These are phyloP conservation scores for Balakata baccata DNA, from an alignment of 345 rosid species.

Conservation along the genomic window DNA sequence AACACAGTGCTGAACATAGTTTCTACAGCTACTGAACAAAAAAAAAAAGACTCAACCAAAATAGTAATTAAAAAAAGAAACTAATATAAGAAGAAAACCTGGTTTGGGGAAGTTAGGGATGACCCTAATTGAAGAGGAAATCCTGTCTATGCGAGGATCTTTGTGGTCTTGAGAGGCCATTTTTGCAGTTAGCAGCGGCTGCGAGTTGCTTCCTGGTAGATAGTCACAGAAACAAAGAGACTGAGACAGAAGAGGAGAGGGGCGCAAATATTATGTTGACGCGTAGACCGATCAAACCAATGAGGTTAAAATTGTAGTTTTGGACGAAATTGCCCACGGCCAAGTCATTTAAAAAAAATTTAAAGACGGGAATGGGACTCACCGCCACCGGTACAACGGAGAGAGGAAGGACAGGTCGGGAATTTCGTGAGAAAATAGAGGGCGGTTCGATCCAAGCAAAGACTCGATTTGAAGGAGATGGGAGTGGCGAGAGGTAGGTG, in stretches of 20 bases:
- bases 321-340: conserved; percentile 31
- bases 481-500: neutral
- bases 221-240: neutral
- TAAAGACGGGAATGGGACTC: neutral
- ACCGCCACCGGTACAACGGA: conserved; percentile 12
- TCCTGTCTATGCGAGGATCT: conserved; percentile 63
- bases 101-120: conserved; percentile 93
- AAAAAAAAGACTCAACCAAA: neutral
- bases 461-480: conserved; percentile 2
- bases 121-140: conserved; percentile 68
- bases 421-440: conserved; percentile 1
- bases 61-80: neutral
- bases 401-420: conserved; percentile 13
- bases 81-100: conserved; percentile 36
- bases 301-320: conserved; percentile 7
- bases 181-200: neutral
- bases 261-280: neutral
- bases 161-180: conserved; percentile 40
- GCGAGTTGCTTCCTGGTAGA: conserved; percentile 21
- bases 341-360: neutral
- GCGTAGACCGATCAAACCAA: conserved; percentile 12
- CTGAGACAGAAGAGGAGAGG: conserved; percentile 2
- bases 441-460: conserved; percentile 8
- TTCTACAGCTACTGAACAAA: neutral
- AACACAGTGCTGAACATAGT: neutral